These are phyloP conservation scores for Sporothrix sp. DNA, from an alignment of 2,329 filamentous ascomycete species.

Conservation along the genomic window DNA sequence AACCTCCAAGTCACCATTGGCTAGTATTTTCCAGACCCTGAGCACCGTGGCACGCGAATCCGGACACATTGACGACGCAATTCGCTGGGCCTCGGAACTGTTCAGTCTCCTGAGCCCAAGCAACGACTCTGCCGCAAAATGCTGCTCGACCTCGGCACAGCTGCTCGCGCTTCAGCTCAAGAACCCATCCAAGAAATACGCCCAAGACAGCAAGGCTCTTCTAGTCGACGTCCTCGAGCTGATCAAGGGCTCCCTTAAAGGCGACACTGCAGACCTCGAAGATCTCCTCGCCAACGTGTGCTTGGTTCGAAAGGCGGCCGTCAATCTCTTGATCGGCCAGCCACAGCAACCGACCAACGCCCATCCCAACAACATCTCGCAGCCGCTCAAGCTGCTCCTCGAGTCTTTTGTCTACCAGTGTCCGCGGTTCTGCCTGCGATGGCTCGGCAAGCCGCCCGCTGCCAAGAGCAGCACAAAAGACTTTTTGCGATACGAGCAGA, in stretches of 20 bases:
- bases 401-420: conserved; percentile 48
- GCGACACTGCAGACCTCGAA: conserved; percentile 49
- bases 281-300: conserved; percentile 50
- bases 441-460: conserved; percentile 49
- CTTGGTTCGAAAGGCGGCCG: conserved; percentile 43
- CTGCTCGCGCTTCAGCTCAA: conserved; percentile 46
- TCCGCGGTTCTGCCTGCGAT: conserved; percentile 50
- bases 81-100: conserved; percentile 44
- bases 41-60: conserved; percentile 33
- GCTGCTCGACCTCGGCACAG: conserved; percentile 45
- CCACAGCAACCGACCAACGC: not conserved
- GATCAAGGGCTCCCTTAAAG: conserved; percentile 50
- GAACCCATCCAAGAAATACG: conserved; percentile 28
- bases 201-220: conserved; percentile 30
- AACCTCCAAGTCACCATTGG: conserved; percentile 35
- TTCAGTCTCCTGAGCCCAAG: conserved; percentile 28
- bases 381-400: conserved; percentile 30
- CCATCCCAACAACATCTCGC: not conserved
- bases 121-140: conserved; percentile 38
- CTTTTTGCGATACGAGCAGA: conserved; percentile 50
- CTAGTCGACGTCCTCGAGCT: conserved; percentile 41
- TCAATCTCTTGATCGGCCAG: conserved; percentile 33
- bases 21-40: conserved; percentile 43
- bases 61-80: conserved; percentile 42
- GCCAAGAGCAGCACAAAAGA: conserved; percentile 46